Conservation (phyloP, 257 asterid genomes). For the Solanum phureja region DNA sequence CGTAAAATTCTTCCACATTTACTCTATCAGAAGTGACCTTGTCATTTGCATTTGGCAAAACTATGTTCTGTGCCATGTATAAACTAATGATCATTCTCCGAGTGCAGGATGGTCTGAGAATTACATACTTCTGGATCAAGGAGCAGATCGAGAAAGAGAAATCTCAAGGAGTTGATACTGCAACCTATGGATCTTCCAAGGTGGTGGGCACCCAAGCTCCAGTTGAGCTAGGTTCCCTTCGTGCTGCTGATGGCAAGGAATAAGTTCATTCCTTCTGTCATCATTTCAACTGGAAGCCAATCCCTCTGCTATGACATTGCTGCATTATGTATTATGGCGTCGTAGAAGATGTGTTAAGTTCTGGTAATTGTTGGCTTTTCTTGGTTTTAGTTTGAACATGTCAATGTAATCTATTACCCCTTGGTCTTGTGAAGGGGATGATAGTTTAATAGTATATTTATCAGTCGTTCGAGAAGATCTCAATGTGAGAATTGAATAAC, state of each 20-base stretch:
- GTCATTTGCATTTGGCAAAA: background rate
- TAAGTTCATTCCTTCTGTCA: slow-evolving; percentile 4
- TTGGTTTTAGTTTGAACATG: background rate
- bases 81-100: background rate
- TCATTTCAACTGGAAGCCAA: background rate
- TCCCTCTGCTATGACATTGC: background rate
- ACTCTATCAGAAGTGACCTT: background rate
- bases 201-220: slow-evolving; percentile 48
- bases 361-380: background rate
- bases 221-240: slow-evolving; percentile 40
- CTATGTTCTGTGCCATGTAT: background rate
- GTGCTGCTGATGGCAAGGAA: slow-evolving; percentile 49
- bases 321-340: background rate
- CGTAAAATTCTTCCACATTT: background rate
- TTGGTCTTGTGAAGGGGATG: background rate
- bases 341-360: background rate
- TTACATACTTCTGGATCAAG: slow-evolving; percentile 90
- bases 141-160: slow-evolving; percentile 90
- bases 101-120: slow-evolving; percentile 77
- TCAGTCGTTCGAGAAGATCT: background rate
- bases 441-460: background rate
- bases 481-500: background rate
- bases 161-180: slow-evolving; percentile 26
- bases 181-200: slow-evolving; percentile 35
- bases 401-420: background rate